These are phyloP conservation scores for Fusarium miscanthi DNA, from an alignment of 2,329 filamentous ascomycete species.

Conservation along the genomic window DNA sequence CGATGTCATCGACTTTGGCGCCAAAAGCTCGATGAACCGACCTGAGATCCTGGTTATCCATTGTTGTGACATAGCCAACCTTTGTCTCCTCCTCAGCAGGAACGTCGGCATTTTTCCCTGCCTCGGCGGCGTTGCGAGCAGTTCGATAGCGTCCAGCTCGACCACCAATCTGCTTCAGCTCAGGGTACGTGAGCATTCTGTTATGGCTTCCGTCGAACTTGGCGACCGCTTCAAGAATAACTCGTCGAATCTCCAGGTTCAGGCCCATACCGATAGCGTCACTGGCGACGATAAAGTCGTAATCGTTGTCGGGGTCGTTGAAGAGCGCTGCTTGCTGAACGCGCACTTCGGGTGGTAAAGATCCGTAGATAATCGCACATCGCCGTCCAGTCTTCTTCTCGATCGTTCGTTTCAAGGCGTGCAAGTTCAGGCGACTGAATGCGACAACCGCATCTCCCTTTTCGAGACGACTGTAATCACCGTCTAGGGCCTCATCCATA, in stretches of 20 bases:
- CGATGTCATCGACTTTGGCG: constrained; percentile 72
- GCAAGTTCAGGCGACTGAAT: constrained; percentile 85
- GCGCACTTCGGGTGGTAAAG: constrained; percentile 89
- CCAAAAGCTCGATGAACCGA: constrained; percentile 72
- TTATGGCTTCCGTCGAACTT: constrained; percentile 75
- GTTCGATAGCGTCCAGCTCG: constrained; percentile 88
- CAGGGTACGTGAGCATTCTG: constrained; percentile 73
- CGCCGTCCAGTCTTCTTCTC: constrained; percentile 80
- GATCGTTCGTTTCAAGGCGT: constrained; percentile 81
- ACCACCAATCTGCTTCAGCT: constrained; percentile 95
- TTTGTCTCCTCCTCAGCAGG: constrained; percentile 50
- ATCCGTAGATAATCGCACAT: constrained; percentile 93
- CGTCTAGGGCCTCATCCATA: constrained; percentile 70
- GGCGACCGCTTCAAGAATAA: constrained; percentile 82
- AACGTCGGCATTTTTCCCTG: neutral
- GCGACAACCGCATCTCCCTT: constrained; percentile 93
- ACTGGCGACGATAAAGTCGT: constrained; percentile 92
- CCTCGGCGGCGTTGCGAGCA: constrained; percentile 53
- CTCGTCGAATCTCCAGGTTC: constrained; percentile 89
- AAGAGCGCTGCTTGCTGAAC: constrained; percentile 92
- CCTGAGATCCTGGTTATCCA: constrained; percentile 76
- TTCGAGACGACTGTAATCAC: constrained; percentile 73
- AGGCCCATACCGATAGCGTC: constrained; percentile 98
- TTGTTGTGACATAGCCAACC: constrained; percentile 80
- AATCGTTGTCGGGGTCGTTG: constrained; percentile 95